Evolutionary conservation across 2,329 filamentous ascomycete species (phyloP).

Genomic region (Hypoxylon sp.): DNA sequence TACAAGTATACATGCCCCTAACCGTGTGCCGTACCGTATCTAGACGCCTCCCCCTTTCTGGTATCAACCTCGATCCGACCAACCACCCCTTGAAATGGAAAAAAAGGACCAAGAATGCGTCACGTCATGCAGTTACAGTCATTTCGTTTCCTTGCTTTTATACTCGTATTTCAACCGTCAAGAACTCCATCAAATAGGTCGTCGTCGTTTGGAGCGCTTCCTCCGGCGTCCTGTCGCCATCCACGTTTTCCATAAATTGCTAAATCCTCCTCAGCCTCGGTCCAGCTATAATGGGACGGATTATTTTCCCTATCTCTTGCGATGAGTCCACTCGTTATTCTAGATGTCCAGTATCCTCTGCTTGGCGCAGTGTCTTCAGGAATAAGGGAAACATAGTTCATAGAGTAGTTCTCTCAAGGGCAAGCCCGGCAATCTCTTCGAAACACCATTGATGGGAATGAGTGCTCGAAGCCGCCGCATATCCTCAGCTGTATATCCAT

Average conservation of each 20-base stretch:
- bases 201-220: background rate
- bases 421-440: background rate
- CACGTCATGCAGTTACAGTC: conserved; percentile 14
- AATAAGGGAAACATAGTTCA: background rate
- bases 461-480: background rate
- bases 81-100: conserved; percentile 1
- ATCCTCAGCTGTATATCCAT: background rate
- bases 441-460: background rate
- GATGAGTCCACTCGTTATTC: background rate
- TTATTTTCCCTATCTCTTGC: background rate
- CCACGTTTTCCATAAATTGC: background rate
- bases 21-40: conserved; percentile 17
- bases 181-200: background rate
- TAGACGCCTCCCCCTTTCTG: conserved; percentile 22
- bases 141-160: background rate
- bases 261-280: background rate
- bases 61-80: conserved; percentile 24
- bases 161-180: background rate
- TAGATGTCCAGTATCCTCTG: background rate
- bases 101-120: conserved; percentile 4
- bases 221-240: background rate
- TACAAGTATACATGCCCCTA: conserved; percentile 16
- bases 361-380: background rate
- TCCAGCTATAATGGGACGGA: background rate
- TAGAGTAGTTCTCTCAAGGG: background rate